A percentile compares a stretch with the other conserved stretches of the same genome.
Conservation (phyloP, 805 yeast species). For the Monosporozyma unispora region DNA sequence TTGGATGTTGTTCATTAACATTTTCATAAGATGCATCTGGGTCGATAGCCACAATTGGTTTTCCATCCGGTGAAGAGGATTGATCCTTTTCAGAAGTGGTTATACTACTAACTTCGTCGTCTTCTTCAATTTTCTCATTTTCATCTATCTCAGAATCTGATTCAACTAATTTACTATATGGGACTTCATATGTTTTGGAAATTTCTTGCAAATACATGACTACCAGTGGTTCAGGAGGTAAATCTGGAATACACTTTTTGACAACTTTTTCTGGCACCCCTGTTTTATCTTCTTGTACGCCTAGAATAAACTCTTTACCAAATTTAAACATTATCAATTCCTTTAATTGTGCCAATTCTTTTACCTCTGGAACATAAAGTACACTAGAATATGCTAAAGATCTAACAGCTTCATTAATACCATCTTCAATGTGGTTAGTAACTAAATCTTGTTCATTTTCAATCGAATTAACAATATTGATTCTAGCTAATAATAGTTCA, state of each 20-base stretch:
- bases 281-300: conserved; percentile 20
- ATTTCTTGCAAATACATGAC: conserved; percentile 66
- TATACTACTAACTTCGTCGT: conserved; percentile 5
- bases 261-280: conserved; percentile 62
- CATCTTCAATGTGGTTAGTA: conserved; percentile 27
- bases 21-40: conserved; percentile 28
- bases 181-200: conserved; percentile 69
- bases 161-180: conserved; percentile 47
- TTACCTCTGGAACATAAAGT: conserved; percentile 58
- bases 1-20: conserved; percentile 31
- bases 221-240: conserved; percentile 61
- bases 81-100: conserved; percentile 30
- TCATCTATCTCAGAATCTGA: conserved; percentile 19
- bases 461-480: conserved; percentile 46
- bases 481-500: conserved; percentile 69
- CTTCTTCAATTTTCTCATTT: conserved; percentile 18
- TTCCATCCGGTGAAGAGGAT: conserved; percentile 21
- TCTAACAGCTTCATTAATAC: conserved; percentile 68
- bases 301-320: conserved; percentile 57
- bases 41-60: conserved; percentile 33
- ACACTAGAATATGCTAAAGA: conserved; percentile 37
- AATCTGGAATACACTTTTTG: conserved; percentile 51
- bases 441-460: conserved; percentile 28
- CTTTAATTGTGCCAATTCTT: conserved; percentile 52
- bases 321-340: conserved; percentile 55